Percentiles rank a stretch among this genome's conserved stretches.
Evolutionary conservation across 2,329 filamentous ascomycete genomes (phyloP).

Genomic region (Colletotrichum aenigma): DNA sequence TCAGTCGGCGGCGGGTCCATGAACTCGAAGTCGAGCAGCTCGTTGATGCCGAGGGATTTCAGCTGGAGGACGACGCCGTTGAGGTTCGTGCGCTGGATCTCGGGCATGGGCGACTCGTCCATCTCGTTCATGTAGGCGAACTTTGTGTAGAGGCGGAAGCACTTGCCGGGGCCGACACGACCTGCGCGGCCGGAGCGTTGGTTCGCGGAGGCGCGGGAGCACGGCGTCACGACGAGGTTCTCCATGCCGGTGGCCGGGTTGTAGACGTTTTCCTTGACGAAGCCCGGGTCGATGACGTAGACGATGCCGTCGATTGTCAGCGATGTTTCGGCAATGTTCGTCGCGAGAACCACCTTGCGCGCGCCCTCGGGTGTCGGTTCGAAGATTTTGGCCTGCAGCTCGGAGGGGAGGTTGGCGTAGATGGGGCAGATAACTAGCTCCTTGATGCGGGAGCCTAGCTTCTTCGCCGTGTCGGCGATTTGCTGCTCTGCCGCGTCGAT

Average conservation of each 20-base stretch:
- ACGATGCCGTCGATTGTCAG: conserved; percentile 96
- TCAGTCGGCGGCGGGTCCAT: conserved; percentile 93
- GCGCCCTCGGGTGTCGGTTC: conserved; percentile 86
- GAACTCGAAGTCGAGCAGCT: conserved; percentile 93
- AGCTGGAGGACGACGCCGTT: conserved; percentile 83
- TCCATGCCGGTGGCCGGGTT: conserved; percentile 93
- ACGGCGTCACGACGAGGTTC: conserved; percentile 87
- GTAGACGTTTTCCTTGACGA: conserved; percentile 94
- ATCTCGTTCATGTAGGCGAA: conserved; percentile 95
- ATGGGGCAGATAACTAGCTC: conserved; percentile 93
- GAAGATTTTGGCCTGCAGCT: conserved; percentile 92
- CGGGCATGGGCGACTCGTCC: conserved; percentile 88
- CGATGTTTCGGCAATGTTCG: conserved; percentile 96
- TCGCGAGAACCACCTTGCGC: conserved; percentile 90
- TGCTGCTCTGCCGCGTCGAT: conserved; percentile 88
- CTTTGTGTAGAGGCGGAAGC: conserved; percentile 91
- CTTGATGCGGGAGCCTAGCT: conserved; percentile 81
- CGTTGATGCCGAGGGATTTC: conserved; percentile 89
- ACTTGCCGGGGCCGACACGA: conserved; percentile 89
- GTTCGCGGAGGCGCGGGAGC: conserved; percentile 89
- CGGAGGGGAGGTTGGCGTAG: conserved; percentile 90
- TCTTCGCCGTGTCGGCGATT: conserved; percentile 83
- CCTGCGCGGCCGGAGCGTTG: conserved; percentile 93
- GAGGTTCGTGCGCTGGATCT: conserved; percentile 90
- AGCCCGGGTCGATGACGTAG: conserved; percentile 94